Evolutionary conservation across 2,329 filamentous ascomycete species (phyloP).

Genomic region (Whalleya microplaca): DNA sequence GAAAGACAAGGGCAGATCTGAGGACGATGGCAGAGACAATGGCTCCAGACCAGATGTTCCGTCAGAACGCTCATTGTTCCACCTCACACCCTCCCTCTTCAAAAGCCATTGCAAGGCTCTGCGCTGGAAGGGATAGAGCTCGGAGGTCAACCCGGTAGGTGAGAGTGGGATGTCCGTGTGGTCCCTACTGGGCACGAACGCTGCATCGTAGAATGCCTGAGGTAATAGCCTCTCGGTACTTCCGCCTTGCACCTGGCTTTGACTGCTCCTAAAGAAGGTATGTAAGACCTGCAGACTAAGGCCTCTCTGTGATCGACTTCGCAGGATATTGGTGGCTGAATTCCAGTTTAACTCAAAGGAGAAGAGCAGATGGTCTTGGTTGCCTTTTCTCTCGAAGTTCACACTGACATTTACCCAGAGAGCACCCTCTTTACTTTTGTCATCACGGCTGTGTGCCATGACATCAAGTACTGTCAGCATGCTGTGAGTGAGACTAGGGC

Average conservation of each 20-base stretch:
- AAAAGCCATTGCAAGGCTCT: slow-evolving; percentile 73
- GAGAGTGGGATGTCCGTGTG: slow-evolving; percentile 44
- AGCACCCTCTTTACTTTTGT: slow-evolving; percentile 21
- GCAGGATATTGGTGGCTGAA: slow-evolving; percentile 41
- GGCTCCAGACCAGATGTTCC: slow-evolving; percentile 32
- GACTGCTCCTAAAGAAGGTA: slow-evolving; percentile 35
- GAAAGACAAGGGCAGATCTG: slow-evolving; percentile 49
- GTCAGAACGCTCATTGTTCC: slow-evolving; percentile 34
- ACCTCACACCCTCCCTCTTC: slow-evolving; percentile 64
- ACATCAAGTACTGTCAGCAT: slow-evolving; percentile 17
- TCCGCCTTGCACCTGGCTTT: not conserved
- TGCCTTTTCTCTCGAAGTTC: slow-evolving; percentile 33
- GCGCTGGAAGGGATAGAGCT: slow-evolving; percentile 73
- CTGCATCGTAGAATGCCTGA: slow-evolving; percentile 70
- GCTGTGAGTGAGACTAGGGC: slow-evolving; percentile 10
- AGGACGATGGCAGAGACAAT: slow-evolving; percentile 17
- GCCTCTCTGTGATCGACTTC: slow-evolving; percentile 35
- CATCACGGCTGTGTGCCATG: slow-evolving; percentile 16
- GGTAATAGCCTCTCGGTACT: slow-evolving; percentile 44
- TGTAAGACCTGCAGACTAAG: slow-evolving; percentile 43
- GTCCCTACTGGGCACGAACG: slow-evolving; percentile 60
- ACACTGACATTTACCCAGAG: slow-evolving; percentile 43
- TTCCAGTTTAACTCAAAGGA: slow-evolving; percentile 48
- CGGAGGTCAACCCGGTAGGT: slow-evolving; percentile 50
- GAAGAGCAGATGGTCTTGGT: slow-evolving; percentile 37